Percentiles rank a stretch among this genome's conserved stretches.
phyloP scores from a whole-genome alignment of 345 rosid genomes.

The rapeseed (Brassica napus) region Da-Ae NC_063451.1:44722501-44723000 shows the following conservation, averaged over 20 bases:
- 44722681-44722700: conserved; percentile 62
- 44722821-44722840: conserved; percentile 17
- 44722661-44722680: conserved; percentile 25
- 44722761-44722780: conserved; percentile 51
- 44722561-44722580: conserved; percentile 95
- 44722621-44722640: conserved; percentile 1
- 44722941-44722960: not conserved
- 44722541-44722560: conserved; percentile 91
- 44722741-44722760: conserved; percentile 80
- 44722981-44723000: conserved; percentile 2
- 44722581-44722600: conserved; percentile 60
- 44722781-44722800: not conserved
- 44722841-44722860: conserved; percentile 75
- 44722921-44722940: conserved; percentile 56
- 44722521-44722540: conserved; percentile 91
- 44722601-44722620: not conserved
- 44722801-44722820: not conserved
- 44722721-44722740: conserved; percentile 75
- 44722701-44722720: conserved; percentile 90
- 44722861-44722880: conserved; percentile 94
- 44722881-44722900: conserved; percentile 83
- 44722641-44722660: conserved; percentile 8
- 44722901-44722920: conserved; percentile 95
- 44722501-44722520: conserved; percentile 99
- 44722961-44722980: no score